phyloP scores from a whole-genome alignment of 208 protist species.

The Trypanosoma boissoni region DNA sequence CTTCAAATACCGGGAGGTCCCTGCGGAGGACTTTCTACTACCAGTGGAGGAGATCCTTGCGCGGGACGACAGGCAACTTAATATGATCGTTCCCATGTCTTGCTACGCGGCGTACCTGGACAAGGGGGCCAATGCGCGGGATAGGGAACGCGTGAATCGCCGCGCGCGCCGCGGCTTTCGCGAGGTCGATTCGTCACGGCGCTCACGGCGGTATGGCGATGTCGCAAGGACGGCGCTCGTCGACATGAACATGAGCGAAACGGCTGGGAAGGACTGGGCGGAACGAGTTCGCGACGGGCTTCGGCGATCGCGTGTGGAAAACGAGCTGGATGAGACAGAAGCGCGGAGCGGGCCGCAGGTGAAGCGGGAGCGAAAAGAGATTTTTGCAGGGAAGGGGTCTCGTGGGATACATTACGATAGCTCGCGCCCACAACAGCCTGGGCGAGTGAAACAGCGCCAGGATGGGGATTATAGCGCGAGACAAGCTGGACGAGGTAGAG shows the following conservation, averaged over 20 bases:
- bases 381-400: too few relatives aligned
- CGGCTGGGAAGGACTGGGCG: conserved; percentile 52
- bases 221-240: conserved; percentile 65
- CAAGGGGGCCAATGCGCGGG: conserved; percentile 56
- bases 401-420: too few relatives aligned
- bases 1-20: conserved; percentile 86
- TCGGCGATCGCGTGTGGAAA: conserved; percentile 65
- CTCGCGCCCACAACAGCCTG: neutral
- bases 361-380: too few relatives aligned
- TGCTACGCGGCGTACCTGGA: conserved; percentile 90
- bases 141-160: conserved; percentile 55
- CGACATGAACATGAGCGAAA: conserved; percentile 43
- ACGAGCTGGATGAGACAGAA: conserved; percentile 23
- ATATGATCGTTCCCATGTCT: conserved; percentile 91
- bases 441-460: neutral
- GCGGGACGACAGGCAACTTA: conserved; percentile 88
- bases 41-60: conserved; percentile 84
- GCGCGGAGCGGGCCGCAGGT: too few relatives aligned
- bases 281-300: conserved; percentile 29
- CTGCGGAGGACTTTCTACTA: conserved; percentile 80
- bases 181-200: conserved; percentile 59
- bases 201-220: conserved; percentile 75
- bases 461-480: conserved; percentile 15
- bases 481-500: conserved; percentile 12
- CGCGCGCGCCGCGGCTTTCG: conserved; percentile 61